Conservation (phyloP, 306 rosid species). For the Aeschynomene evenia region DNA sequence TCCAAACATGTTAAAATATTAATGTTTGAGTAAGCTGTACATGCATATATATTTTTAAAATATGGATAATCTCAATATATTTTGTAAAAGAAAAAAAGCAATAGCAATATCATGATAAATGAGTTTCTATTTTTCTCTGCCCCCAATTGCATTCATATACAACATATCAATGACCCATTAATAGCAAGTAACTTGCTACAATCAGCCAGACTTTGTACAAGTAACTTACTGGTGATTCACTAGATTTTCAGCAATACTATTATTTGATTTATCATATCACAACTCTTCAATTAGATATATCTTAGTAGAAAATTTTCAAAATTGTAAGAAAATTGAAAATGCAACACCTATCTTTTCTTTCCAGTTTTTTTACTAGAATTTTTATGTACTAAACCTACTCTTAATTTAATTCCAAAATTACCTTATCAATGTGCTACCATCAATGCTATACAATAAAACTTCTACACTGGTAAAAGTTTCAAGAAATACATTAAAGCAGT, state of each 20-base stretch:
- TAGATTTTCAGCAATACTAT: background rate
- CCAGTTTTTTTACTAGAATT: background rate
- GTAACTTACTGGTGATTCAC: background rate
- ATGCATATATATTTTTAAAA: background rate
- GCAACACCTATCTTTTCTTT: background rate
- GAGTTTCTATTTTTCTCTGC: background rate
- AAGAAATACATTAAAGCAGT: constrained; percentile 12
- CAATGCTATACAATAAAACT: constrained; percentile 17
- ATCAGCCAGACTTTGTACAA: background rate
- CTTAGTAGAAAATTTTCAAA: background rate
- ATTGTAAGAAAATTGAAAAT: background rate
- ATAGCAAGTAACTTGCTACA: background rate
- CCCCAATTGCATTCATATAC: background rate
- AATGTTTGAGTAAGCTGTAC: background rate
- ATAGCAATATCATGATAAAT: background rate
- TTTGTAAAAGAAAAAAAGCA: background rate
- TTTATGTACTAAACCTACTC: background rate
- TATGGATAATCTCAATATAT: background rate
- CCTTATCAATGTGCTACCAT: background rate
- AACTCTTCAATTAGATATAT: background rate
- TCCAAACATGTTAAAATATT: background rate
- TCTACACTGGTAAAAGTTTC: background rate
- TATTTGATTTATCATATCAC: constrained; percentile 1
- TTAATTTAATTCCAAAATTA: constrained; percentile 2
- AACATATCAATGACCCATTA: background rate